Percentiles rank a stretch among this genome's conserved stretches.
These are phyloP conservation scores for Neurospora sp. DNA, from an alignment of 495 filamentous ascomycete species.

Conservation along the genomic window DNA sequence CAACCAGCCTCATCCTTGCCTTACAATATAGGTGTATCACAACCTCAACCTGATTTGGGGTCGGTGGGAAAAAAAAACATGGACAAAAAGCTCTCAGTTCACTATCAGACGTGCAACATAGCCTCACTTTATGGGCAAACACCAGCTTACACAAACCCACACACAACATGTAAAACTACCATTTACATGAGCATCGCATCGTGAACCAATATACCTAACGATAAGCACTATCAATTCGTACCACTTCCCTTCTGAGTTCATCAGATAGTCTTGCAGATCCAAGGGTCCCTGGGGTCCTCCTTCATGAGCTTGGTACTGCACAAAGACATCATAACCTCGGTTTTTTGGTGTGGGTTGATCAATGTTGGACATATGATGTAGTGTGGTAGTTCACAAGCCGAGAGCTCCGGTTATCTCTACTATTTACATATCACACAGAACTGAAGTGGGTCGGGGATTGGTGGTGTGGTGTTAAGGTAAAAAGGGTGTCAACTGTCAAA, in stretches of 20 bases:
- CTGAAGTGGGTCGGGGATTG: neutral
- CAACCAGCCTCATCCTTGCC: neutral
- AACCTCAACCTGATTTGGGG: neutral
- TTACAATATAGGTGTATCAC: neutral
- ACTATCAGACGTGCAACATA: neutral
- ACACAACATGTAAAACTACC: neutral
- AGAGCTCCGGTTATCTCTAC: neutral
- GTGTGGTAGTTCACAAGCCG: neutral
- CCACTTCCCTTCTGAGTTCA: neutral
- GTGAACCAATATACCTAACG: neutral
- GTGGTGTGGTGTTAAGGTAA: neutral
- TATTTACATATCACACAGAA: neutral
- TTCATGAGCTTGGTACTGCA: neutral
- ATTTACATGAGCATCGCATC: neutral
- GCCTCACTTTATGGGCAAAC: neutral
- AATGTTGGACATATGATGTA: neutral
- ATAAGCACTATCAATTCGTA: neutral
- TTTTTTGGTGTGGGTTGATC: neutral
- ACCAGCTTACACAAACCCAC: neutral
- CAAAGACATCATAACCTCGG: neutral
- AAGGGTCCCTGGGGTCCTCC: neutral
- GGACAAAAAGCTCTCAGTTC: neutral
- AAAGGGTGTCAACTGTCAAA: neutral
- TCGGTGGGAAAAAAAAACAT: neutral
- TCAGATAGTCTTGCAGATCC: neutral